Conservation (phyloP, 176 grass and related monocot genomes). For the Juncus effusus region DNA sequence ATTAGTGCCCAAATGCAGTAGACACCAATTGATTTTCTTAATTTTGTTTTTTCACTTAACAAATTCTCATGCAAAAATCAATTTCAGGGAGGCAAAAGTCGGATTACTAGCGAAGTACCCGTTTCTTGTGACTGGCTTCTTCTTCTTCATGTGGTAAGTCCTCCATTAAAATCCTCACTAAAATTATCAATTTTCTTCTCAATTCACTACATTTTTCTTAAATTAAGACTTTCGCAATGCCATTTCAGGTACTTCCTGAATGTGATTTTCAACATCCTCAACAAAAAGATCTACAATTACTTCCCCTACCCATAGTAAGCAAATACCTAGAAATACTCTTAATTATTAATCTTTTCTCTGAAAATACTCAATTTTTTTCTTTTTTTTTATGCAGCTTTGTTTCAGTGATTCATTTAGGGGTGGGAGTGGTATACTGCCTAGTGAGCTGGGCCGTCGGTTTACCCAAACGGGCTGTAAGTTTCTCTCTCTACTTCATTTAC, state of each 20-base stretch:
- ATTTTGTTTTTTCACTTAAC: conserved; percentile 6
- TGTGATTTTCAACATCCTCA: conserved; percentile 99
- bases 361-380: not conserved
- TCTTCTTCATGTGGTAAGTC: conserved; percentile 96
- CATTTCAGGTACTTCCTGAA: conserved; percentile 92
- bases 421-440: conserved; percentile 75
- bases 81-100: conserved; percentile 51
- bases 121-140: conserved; percentile 80
- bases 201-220: conserved; percentile 5
- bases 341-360: not conserved
- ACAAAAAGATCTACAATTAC: conserved; percentile 99
- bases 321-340: not conserved
- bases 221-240: conserved; percentile 8
- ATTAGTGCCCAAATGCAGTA: not conserved
- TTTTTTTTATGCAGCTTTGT: conserved; percentile 59
- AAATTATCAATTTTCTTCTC: not conserved
- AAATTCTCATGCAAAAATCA: conserved; percentile 17
- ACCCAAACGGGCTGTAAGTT: conserved; percentile 91
- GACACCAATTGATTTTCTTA: not conserved
- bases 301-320: conserved; percentile 99
- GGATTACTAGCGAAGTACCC: conserved; percentile 69
- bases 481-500: not conserved
- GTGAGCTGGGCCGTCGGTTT: conserved; percentile 73
- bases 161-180: not conserved
- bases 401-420: conserved; percentile 69